Evolutionary conservation across 805 yeast species (phyloP).

Genomic region (Myxozyma mucilagina): DNA sequence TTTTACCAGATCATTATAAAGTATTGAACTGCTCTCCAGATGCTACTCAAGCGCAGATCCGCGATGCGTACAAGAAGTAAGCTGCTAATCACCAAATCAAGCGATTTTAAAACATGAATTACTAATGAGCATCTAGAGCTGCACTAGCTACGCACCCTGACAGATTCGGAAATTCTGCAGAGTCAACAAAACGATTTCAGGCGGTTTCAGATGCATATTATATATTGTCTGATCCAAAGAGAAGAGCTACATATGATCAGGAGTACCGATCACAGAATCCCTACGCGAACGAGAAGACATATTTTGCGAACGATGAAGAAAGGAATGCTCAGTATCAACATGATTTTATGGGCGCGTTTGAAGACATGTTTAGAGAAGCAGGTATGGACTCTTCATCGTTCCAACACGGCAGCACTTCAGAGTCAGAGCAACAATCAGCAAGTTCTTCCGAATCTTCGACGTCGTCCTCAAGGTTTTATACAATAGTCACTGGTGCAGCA

Average conservation of each 20-base stretch:
- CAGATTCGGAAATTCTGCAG: slow-evolving; percentile 21
- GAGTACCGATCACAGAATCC: slow-evolving; percentile 16
- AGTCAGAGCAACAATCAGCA: not conserved
- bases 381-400: slow-evolving; percentile 8
- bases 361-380: slow-evolving; percentile 33
- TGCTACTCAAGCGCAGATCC: slow-evolving; percentile 27
- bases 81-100: not conserved
- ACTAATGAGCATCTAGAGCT: slow-evolving; percentile 18
- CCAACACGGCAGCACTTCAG: not conserved
- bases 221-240: slow-evolving; percentile 26
- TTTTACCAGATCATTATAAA: slow-evolving; percentile 27
- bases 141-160: slow-evolving; percentile 35
- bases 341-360: slow-evolving; percentile 33
- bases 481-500: slow-evolving; percentile 25
- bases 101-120: not conserved
- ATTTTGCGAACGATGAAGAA: slow-evolving; percentile 18
- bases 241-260: slow-evolving; percentile 31
- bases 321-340: slow-evolving; percentile 21
- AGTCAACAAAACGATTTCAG: slow-evolving; percentile 31
- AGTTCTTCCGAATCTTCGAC: not conserved
- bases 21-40: slow-evolving; percentile 9
- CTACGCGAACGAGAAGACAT: not conserved
- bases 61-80: slow-evolving; percentile 31
- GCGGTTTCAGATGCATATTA: slow-evolving; percentile 34
- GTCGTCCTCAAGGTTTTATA: slow-evolving; percentile 9